Evolutionary conservation across 2,329 filamentous ascomycete genomes (phyloP), one percentile per base, ranked within the genome.

Genomic region (Bipolaris cookei): DNA sequence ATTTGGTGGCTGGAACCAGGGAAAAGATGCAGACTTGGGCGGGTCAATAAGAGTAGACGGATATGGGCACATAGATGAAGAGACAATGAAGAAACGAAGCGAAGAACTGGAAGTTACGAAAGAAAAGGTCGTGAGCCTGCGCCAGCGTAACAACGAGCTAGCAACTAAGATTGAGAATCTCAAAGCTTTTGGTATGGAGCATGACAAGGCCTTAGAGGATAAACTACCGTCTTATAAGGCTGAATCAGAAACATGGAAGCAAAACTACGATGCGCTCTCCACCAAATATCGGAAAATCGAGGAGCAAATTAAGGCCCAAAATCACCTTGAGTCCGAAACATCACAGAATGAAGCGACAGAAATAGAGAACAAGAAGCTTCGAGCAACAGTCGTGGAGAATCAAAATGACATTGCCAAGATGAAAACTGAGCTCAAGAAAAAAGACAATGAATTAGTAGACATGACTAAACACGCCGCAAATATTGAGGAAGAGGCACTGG

Each of bases 81-180:
- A 46, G 4, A 11, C 5, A 41, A 21, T n/a, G 11, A 14, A 21
- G 20, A 18, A 46, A 4, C 43, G 16, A 18, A 3, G 14, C 18
- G 18, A 21, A 42, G 53, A 59, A n/a, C 38, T 59, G 16, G 21
- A 46, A 21, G 37, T 5, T 6, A 14, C 28, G 6, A 47, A 49
- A 38, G 43, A 25, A 14, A 32, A 46, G 5, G 23, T 35, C 1
- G 13, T 13, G n/a, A 49, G 23, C 2, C 30, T 56, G 13, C 38
- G 20, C 13, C 38, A 41, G 20, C 38, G 13, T 11, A 20, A 43
- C 4, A 13, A 49, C 4, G 25, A 56, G 14, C 42, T 56, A 2
- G 21, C 34, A n/a, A 6, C 2, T 14, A 32, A 34, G 10, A 37
- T 42, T 13, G 16, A 28, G 6, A 32, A 47, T 2, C 50, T 44